phyloP scores from a whole-genome alignment of 164 flowering plant species.

The Kalanchoe fedtschenkoi region DNA sequence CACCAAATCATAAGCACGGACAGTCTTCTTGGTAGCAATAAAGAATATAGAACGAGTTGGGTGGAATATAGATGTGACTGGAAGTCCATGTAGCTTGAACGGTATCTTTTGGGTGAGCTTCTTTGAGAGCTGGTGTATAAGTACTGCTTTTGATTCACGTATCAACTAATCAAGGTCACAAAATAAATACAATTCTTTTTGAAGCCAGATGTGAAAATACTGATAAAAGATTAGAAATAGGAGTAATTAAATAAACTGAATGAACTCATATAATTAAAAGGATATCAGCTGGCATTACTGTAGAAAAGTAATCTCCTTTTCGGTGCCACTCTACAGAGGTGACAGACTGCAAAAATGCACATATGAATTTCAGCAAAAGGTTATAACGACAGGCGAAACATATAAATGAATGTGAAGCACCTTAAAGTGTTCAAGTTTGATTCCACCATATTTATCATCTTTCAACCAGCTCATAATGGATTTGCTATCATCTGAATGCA shows the following conservation, averaged over 20 bases:
- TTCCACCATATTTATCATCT: constrained; percentile 58
- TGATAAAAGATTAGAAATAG: too few relatives aligned
- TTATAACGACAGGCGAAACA: background rate
- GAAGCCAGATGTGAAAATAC: background rate
- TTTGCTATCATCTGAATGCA: constrained; percentile 23
- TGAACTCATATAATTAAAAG: constrained; percentile 20
- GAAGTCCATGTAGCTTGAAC: constrained; percentile 80
- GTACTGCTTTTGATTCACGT: constrained; percentile 81
- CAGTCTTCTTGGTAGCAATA: constrained; percentile 65
- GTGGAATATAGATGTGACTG: constrained; percentile 78
- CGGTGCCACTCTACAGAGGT: constrained; percentile 94
- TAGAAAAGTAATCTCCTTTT: constrained; percentile 86
- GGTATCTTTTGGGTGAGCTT: constrained; percentile 54
- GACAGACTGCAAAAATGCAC: constrained; percentile 42
- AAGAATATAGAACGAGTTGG: constrained; percentile 73
- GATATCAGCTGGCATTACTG: constrained; percentile 93
- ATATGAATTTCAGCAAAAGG: background rate
- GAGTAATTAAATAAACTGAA: too few relatives aligned
- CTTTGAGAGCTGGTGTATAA: constrained; percentile 84
- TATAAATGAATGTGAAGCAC: constrained; percentile 21
- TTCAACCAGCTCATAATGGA: constrained; percentile 56
- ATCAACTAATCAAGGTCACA: constrained; percentile 41
- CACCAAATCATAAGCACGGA: constrained; percentile 77
- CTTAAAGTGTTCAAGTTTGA: constrained; percentile 75
- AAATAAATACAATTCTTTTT: background rate